Percentiles rank a stretch among this genome's conserved stretches.
These are phyloP conservation scores for Hibiscus tridactylites DNA, from an alignment of 345 rosid species.

Conservation along the genomic window DNA sequence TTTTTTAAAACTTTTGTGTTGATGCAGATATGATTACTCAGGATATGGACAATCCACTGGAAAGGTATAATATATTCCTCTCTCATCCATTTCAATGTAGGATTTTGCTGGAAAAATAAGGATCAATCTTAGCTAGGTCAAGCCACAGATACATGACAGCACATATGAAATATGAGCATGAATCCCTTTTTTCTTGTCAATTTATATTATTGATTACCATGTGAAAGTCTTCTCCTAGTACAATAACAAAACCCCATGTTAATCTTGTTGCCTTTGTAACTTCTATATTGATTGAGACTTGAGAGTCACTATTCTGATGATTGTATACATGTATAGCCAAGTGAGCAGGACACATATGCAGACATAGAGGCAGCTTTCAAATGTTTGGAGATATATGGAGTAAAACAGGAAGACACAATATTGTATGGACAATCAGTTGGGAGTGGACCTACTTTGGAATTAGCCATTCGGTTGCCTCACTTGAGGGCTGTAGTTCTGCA, in stretches of 20 bases:
- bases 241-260: neutral
- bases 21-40: constrained; percentile 76
- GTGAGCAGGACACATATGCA: constrained; percentile 82
- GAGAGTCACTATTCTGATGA: neutral
- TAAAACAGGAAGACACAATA: constrained; percentile 59
- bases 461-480: constrained; percentile 53
- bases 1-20: neutral
- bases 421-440: constrained; percentile 84
- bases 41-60: constrained; percentile 93
- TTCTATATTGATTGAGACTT: neutral
- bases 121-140: too few relatives aligned
- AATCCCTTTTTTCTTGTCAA: neutral
- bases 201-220: neutral
- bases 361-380: constrained; percentile 74
- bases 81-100: neutral
- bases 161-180: neutral
- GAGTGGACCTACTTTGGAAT: constrained; percentile 83
- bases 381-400: constrained; percentile 60
- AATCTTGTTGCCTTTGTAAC: neutral
- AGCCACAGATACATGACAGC: too few relatives aligned
- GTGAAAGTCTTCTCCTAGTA: neutral
- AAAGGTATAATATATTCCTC: constrained; percentile 41
- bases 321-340: constrained; percentile 32
- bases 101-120: neutral
- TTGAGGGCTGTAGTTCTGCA: constrained; percentile 74